A percentile compares a stretch with the other conserved stretches of the same genome.
phyloP scores from a whole-genome alignment of 192 early-diverging fungal genomes.

The Backusella sp. region DNA sequence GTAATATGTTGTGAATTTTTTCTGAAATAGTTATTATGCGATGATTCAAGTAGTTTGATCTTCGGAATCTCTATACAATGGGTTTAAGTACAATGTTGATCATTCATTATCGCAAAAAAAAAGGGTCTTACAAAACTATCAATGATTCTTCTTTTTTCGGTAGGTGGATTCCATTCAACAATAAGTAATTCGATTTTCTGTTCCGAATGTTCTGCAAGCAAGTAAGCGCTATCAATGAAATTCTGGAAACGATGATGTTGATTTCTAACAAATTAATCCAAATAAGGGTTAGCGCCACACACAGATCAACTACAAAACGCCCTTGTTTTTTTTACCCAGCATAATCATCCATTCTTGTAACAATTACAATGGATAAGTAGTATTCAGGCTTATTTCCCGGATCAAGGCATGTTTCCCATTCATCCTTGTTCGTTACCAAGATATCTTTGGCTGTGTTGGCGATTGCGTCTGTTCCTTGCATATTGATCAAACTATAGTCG shows the following conservation, averaged over 20 bases:
- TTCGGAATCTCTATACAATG: constrained; percentile 21
- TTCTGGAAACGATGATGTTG: constrained; percentile 35
- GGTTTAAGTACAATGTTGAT: neutral
- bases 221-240: constrained; percentile 30
- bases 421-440: neutral
- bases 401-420: constrained; percentile 17
- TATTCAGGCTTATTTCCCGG: constrained; percentile 1
- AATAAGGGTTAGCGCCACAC: constrained; percentile 10
- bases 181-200: constrained; percentile 26
- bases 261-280: constrained; percentile 17
- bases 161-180: constrained; percentile 32
- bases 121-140: constrained; percentile 18
- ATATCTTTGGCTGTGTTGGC: constrained; percentile 5
- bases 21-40: constrained; percentile 31
- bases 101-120: neutral
- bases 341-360: constrained; percentile 26
- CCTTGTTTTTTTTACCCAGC: constrained; percentile 3
- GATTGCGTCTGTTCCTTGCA: neutral
- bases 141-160: constrained; percentile 13
- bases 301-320: neutral
- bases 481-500: neutral
- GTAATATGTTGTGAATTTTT: constrained; percentile 25
- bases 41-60: constrained; percentile 27
- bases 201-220: constrained; percentile 20
- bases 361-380: constrained; percentile 30